Evolutionary conservation across 495 filamentous ascomycete species (phyloP).

Genomic region (Echria macrotheca): DNA sequence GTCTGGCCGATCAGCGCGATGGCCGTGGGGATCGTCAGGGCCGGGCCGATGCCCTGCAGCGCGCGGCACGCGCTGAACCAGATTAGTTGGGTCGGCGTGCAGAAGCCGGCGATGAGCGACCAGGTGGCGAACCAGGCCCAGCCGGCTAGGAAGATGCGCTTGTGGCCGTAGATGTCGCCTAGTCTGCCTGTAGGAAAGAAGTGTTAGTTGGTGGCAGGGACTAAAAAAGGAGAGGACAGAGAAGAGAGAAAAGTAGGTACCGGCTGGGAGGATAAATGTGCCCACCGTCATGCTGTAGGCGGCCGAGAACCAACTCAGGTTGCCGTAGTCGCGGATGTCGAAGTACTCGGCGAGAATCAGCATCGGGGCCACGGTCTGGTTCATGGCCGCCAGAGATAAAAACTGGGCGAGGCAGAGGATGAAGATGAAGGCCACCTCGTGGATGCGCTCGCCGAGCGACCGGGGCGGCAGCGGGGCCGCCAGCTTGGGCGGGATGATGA

Average conservation of each 20-base stretch:
- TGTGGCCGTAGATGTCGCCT: conserved; percentile 61
- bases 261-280: conserved; percentile 56
- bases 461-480: neutral
- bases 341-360: conserved; percentile 40
- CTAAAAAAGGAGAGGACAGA: too few relatives aligned
- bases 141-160: conserved; percentile 54
- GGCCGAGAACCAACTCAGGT: conserved; percentile 44
- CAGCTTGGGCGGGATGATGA: too few relatives aligned
- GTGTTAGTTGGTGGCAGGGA: neutral
- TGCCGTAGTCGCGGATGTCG: conserved; percentile 31
- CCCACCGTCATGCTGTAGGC: conserved; percentile 55
- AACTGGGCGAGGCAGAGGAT: conserved; percentile 22
- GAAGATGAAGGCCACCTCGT: conserved; percentile 11
- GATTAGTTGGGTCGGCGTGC: conserved; percentile 27
- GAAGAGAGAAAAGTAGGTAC: too few relatives aligned
- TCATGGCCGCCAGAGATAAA: conserved; percentile 19
- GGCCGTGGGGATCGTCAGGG: conserved; percentile 56
- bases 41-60: conserved; percentile 58
- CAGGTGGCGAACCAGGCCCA: conserved; percentile 59
- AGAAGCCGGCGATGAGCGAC: conserved; percentile 53
- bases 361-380: conserved; percentile 20
- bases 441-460: conserved; percentile 1
- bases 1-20: conserved; percentile 54
- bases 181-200: conserved; percentile 41
- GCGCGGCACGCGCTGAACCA: conserved; percentile 55